phyloP scores from a whole-genome alignment of 495 filamentous ascomycete species.

The Neurospora sp. region DNA sequence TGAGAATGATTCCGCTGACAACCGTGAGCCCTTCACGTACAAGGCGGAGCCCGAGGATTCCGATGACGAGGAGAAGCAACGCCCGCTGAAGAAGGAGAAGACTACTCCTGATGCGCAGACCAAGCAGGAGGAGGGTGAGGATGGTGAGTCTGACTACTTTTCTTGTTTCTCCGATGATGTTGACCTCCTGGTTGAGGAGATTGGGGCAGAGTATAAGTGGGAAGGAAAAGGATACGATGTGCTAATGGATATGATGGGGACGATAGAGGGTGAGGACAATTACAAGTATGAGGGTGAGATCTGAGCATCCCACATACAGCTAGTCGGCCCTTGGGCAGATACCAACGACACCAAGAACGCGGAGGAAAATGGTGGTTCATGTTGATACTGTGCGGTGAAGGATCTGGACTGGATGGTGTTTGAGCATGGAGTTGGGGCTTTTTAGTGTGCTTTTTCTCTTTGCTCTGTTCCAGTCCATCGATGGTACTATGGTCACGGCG shows the following conservation, averaged over 20 bases:
- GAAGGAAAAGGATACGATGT: background rate
- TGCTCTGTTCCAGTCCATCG: background rate
- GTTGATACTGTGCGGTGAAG: background rate
- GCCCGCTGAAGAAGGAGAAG: background rate
- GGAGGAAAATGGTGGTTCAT: background rate
- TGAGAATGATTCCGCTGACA: background rate
- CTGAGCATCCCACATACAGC: background rate
- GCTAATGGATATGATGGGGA: background rate
- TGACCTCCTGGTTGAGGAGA: background rate
- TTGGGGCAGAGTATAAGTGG: background rate
- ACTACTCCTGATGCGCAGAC: background rate
- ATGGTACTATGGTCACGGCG: background rate
- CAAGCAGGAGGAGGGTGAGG: background rate
- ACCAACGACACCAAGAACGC: background rate
- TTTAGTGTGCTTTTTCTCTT: background rate
- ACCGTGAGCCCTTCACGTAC: background rate
- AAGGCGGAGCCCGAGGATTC: background rate
- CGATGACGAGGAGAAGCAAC: background rate
- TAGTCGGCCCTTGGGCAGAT: background rate
- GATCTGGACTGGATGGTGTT: background rate
- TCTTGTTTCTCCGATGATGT: background rate
- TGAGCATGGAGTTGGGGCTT: background rate
- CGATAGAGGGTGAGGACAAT: background rate
- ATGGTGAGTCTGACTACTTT: constrained; percentile 11
- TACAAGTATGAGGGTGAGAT: background rate